Conservation (phyloP, 352 stramenopile genomes). For the Phytophthora pistaciae region DNA sequence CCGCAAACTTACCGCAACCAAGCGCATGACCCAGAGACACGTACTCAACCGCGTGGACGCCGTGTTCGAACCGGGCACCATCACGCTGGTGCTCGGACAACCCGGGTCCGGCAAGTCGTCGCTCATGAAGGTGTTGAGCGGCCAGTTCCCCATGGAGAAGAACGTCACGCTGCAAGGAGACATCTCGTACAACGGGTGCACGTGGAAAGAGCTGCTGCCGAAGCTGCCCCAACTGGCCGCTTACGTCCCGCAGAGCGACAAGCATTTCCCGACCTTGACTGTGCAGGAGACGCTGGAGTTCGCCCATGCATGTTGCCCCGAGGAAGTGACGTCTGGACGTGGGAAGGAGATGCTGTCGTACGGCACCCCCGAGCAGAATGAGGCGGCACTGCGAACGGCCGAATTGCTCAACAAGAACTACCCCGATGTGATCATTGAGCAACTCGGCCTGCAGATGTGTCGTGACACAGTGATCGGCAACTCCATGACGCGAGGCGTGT, state of each 20-base stretch:
- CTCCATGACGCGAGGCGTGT: constrained; percentile 45
- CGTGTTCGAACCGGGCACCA: constrained; percentile 47
- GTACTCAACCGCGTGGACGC: constrained; percentile 41
- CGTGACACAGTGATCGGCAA: constrained; percentile 45
- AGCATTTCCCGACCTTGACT: constrained; percentile 33
- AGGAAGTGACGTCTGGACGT: constrained; percentile 65
- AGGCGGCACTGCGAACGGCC: constrained; percentile 11
- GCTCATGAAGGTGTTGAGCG: constrained; percentile 45
- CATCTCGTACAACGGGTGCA: constrained; percentile 41
- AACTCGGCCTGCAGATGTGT: constrained; percentile 37
- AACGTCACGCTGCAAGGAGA: constrained; percentile 35
- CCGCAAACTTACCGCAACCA: constrained; percentile 15
- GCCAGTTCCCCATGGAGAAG: constrained; percentile 40
- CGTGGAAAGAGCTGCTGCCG: constrained; percentile 9
- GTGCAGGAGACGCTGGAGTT: constrained; percentile 48
- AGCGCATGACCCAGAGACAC: constrained; percentile 14
- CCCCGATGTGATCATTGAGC: constrained; percentile 29
- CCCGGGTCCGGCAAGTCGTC: constrained; percentile 53
- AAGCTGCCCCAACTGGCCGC: constrained; percentile 31
- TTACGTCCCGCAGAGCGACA: constrained; percentile 38
- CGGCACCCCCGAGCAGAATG: constrained; percentile 22
- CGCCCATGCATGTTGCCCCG: constrained; percentile 26
- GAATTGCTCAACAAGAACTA: constrained; percentile 32
- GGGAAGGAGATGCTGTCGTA: constrained; percentile 45
- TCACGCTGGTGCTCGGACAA: constrained; percentile 45